Conservation (phyloP, 2,329 filamentous ascomycete genomes). For the Elsinoe perseae region DNA sequence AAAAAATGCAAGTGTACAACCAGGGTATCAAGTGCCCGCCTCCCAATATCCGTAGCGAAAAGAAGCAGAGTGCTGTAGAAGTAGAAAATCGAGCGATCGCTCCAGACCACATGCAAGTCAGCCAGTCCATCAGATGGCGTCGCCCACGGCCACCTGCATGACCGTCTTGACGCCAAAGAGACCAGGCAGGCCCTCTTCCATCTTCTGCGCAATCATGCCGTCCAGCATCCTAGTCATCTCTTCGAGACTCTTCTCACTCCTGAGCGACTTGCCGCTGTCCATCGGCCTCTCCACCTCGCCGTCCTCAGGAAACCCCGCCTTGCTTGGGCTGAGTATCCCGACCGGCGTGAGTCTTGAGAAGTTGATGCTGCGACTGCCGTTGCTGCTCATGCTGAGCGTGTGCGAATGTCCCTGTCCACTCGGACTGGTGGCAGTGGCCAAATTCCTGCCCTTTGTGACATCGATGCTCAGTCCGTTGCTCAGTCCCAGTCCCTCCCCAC, state of each 20-base stretch:
- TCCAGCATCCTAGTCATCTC: constrained; percentile 92
- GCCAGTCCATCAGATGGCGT: not conserved
- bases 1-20: not conserved
- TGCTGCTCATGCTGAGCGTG: constrained; percentile 9
- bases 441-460: constrained; percentile 29
- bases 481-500: not conserved
- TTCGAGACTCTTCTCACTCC: constrained; percentile 59
- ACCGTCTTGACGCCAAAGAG: not conserved
- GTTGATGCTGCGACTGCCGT: constrained; percentile 15
- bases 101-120: not conserved
- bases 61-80: not conserved
- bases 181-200: not conserved
- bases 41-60: not conserved
- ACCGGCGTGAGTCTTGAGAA: constrained; percentile 20
- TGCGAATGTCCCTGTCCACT: not conserved
- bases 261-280: constrained; percentile 44
- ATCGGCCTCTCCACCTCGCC: constrained; percentile 20
- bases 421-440: not conserved
- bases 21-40: constrained; percentile 2
- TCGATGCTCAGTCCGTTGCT: constrained; percentile 18
- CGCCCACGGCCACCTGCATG: not conserved
- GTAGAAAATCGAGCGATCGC: not conserved
- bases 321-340: constrained; percentile 17
- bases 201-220: constrained; percentile 63
- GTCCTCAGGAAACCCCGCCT: constrained; percentile 7